These are phyloP conservation scores for Debaryomyces psychrophilus DNA, from an alignment of 1,139 yeast genomes.

Conservation along the genomic window DNA sequence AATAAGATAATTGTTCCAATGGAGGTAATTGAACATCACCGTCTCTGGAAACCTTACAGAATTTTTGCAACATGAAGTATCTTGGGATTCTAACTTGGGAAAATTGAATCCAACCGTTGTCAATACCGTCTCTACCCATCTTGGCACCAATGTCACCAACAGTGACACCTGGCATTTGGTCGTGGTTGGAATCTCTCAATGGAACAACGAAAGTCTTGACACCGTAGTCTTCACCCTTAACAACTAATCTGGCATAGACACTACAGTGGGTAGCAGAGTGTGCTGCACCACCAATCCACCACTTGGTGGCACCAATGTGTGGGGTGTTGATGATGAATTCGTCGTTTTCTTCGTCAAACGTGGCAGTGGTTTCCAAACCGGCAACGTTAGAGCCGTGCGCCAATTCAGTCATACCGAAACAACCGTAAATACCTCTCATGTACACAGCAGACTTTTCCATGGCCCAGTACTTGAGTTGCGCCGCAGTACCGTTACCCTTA, in stretches of 20 bases:
- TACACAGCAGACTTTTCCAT: slow-evolving; percentile 39
- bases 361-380: slow-evolving; percentile 52
- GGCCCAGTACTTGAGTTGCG: slow-evolving; percentile 47
- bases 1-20: slow-evolving; percentile 50
- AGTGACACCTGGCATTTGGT: slow-evolving; percentile 46
- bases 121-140: slow-evolving; percentile 55
- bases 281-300: slow-evolving; percentile 59
- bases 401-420: slow-evolving; percentile 54
- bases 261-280: slow-evolving; percentile 52
- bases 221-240: slow-evolving; percentile 50
- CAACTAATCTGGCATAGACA: slow-evolving; percentile 48
- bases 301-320: slow-evolving; percentile 53
- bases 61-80: slow-evolving; percentile 52
- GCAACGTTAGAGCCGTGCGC: slow-evolving; percentile 54
- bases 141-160: slow-evolving; percentile 53
- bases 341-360: slow-evolving; percentile 43
- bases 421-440: slow-evolving; percentile 46
- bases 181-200: slow-evolving; percentile 48
- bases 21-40: slow-evolving; percentile 50
- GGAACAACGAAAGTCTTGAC: slow-evolving; percentile 54
- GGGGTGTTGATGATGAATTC: slow-evolving; percentile 52
- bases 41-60: slow-evolving; percentile 44
- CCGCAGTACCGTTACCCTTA: slow-evolving; percentile 69
- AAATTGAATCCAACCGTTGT: slow-evolving; percentile 55
- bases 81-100: slow-evolving; percentile 49